Conservation (phyloP, 148 eudicot genomes). For the Rhododendron griersonianum region DNA sequence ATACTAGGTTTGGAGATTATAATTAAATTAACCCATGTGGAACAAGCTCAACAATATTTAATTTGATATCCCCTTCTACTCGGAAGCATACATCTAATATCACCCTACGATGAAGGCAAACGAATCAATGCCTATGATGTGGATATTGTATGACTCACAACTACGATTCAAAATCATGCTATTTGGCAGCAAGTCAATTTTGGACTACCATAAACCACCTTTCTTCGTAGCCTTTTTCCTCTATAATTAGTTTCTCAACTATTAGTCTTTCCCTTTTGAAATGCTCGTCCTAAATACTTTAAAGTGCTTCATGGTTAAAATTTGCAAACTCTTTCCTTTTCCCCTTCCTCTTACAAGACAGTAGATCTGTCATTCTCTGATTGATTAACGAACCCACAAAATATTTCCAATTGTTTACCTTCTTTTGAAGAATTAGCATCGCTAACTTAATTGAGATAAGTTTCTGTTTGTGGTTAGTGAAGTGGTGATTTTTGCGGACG, state of each 20-base stretch:
- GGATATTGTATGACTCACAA: not conserved
- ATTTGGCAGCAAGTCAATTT: not conserved
- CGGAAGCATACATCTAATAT: not conserved
- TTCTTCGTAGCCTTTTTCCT: not conserved
- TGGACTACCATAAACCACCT: not conserved
- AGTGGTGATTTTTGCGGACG: not conserved
- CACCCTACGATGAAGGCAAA: not conserved
- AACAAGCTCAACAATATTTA: not conserved
- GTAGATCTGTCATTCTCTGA: not conserved
- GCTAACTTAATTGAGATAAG: not conserved
- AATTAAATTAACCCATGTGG: no score
- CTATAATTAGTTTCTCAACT: not conserved
- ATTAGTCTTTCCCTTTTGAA: not conserved
- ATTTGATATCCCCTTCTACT: not conserved
- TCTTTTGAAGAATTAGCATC: not conserved
- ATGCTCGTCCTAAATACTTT: not conserved
- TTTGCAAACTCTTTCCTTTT: not conserved
- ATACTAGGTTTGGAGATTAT: no score
- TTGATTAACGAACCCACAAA: not conserved
- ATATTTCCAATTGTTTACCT: not conserved
- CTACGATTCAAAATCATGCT: not conserved
- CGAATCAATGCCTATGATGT: not conserved
- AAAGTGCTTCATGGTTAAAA: not conserved
- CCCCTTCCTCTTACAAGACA: not conserved
- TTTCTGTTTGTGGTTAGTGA: not conserved